Evolutionary conservation across 1,284 basidiomycete species (phyloP).

Genomic region (Tilletia walkeri): DNA sequence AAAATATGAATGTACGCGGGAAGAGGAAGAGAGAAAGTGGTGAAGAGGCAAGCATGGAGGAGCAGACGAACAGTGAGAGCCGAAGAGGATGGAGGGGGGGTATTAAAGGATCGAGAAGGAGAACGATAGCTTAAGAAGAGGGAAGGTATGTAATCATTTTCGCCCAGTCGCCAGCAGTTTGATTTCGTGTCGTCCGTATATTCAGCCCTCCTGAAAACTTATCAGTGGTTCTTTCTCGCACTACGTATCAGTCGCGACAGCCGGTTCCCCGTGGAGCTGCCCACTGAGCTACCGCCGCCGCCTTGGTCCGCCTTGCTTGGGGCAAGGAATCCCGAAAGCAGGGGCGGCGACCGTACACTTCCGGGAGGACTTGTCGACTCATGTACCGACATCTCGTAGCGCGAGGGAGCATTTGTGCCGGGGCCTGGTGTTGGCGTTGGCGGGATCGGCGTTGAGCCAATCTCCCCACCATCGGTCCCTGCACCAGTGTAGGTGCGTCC

Average conservation of each 20-base stretch:
- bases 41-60: background rate
- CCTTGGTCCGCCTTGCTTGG: background rate
- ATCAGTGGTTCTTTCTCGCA: background rate
- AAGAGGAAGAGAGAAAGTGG: background rate
- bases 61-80: background rate
- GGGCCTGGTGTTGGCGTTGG: background rate
- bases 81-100: background rate
- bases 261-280: constrained; percentile 5
- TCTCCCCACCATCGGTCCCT: constrained; percentile 1
- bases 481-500: constrained; percentile 6
- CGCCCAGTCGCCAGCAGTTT: background rate
- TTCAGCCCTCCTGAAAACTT: no score
- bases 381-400: constrained; percentile 11
- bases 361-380: background rate
- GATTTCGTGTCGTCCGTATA: no score
- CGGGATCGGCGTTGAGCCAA: constrained; percentile 5
- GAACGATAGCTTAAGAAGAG: no score
- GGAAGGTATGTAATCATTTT: no score
- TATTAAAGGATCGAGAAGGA: no score
- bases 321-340: background rate
- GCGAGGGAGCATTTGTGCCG: background rate
- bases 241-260: constrained; percentile 6
- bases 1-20: background rate
- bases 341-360: background rate
- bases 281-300: constrained; percentile 1